These are phyloP conservation scores for Halenospora varia DNA, from an alignment of 495 filamentous ascomycete species.

Conservation along the genomic window DNA sequence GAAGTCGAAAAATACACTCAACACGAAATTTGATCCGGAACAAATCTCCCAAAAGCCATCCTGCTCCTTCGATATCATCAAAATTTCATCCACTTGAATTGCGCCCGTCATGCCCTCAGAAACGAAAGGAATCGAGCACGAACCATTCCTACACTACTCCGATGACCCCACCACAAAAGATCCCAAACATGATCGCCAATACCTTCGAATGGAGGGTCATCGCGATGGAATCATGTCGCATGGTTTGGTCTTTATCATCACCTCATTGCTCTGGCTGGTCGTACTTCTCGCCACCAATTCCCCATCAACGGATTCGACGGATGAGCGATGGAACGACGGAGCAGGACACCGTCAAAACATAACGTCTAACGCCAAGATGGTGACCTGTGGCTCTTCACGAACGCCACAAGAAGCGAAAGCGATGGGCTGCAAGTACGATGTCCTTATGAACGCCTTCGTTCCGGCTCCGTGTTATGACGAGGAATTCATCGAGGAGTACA, in stretches of 20 bases:
- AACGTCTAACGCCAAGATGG: neutral
- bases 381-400: no score
- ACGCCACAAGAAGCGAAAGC: constrained; percentile 10
- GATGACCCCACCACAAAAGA: no score
- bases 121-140: no score
- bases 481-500: constrained; percentile 7
- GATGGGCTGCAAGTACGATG: constrained; percentile 16
- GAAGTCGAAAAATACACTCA: no score
- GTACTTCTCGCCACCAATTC: neutral
- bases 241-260: neutral
- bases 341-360: neutral
- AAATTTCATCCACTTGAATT: no score
- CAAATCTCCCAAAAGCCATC: no score
- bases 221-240: neutral
- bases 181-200: no score
- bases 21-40: no score
- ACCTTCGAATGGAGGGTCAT: no score
- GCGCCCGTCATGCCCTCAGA: no score
- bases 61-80: no score
- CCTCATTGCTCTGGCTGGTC: neutral
- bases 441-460: constrained; percentile 15
- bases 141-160: no score
- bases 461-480: constrained; percentile 8
- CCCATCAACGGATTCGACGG: neutral
- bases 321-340: neutral